Base-by-base conservation (phyloP, 2,329 filamentous ascomycete genomes). In the Septoria petroselini region DNA sequence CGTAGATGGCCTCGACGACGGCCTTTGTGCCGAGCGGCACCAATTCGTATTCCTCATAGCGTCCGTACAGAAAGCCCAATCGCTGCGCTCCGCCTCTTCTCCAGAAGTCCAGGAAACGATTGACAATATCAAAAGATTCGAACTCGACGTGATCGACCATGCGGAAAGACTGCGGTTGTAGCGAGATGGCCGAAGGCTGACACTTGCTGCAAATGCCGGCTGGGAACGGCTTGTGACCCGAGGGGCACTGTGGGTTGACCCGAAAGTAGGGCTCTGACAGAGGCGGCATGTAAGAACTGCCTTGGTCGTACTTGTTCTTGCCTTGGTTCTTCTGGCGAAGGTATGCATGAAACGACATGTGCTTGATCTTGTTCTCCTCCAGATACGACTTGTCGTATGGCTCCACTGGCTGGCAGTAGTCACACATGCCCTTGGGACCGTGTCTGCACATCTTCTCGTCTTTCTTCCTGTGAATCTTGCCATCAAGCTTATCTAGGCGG, bases 121-220 rank as follows among this genome's bases (percentile, higher is more conserved):
- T 88, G 62, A 97, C 88, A 27, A 97, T 81, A 46, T 83, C 78
- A 2, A 89, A 84, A 1, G 87, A 85, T 1, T 91, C 84, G 66
- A 98, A 97, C 70, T 98, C 94, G 56, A 98, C 93, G 68, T 98
- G 93, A 64, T 98, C 93, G 3, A 98, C 91, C 88, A 93, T 96
- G 43, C 93, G 88, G 69, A 91, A 98, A 15, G 85, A 79, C 69
- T 98, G 93, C 4, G 90, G 89, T 66, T 97, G 91, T 45, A 98
- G 74, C 8, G 89, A 95, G 65, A 98, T 98, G 48, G 93, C 91
- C 58, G 91, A 95, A 6, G 93, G 93, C 66, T 98, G 94, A 63
- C 93, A 98, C 69, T 97, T 98, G 51, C 88, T 94, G 73, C 93
- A 98, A 58, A 98, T 97, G 12, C 93, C 93, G 62, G 94, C 90